phyloP scores from a whole-genome alignment of 139 green algal genomes.

The Chlorella sorokiniana region DNA sequence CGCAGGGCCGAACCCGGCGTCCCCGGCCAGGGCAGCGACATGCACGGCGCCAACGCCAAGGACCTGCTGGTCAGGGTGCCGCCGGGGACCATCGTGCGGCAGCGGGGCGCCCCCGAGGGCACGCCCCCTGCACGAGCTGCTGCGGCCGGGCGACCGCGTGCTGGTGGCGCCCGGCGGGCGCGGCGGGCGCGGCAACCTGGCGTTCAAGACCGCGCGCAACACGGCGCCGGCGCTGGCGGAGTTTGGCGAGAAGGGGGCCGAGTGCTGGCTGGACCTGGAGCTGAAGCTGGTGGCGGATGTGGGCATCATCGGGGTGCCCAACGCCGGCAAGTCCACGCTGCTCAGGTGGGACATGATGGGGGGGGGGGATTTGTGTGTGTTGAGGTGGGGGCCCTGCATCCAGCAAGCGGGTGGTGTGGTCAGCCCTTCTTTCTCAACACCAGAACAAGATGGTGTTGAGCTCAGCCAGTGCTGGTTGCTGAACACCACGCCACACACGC shows the following conservation, averaged over 20 bases:
- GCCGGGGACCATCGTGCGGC: slow-evolving; percentile 87
- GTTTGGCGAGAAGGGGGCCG: slow-evolving; percentile 61
- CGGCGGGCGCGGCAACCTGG: slow-evolving; percentile 91
- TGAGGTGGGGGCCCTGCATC: too few species aligned
- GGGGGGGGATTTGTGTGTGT: background rate
- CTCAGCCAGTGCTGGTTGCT: too few species aligned
- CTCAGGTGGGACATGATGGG: slow-evolving; percentile 63
- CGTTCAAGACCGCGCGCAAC: slow-evolving; percentile 91
- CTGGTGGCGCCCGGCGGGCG: slow-evolving; percentile 84
- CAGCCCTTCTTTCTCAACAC: too few species aligned
- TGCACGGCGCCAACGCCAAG: slow-evolving; percentile 71
- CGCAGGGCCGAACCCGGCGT: slow-evolving; percentile 44
- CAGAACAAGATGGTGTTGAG: too few species aligned
- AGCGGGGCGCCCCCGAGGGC: slow-evolving; percentile 48
- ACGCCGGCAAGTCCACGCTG: slow-evolving; percentile 94
- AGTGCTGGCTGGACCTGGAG: slow-evolving; percentile 90
- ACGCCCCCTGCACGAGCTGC: slow-evolving; percentile 80
- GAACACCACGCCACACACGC: too few species aligned
- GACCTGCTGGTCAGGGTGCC: slow-evolving; percentile 89
- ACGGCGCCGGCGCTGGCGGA: slow-evolving; percentile 76
- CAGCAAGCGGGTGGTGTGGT: too few species aligned
- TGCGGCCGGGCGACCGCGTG: slow-evolving; percentile 69
- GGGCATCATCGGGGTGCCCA: slow-evolving; percentile 94
- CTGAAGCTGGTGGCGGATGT: slow-evolving; percentile 93
- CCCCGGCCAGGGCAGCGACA: slow-evolving; percentile 70